Base-by-base conservation (phyloP, 495 filamentous ascomycete species). In the Pyrenopolyporus hunteri region DNA sequence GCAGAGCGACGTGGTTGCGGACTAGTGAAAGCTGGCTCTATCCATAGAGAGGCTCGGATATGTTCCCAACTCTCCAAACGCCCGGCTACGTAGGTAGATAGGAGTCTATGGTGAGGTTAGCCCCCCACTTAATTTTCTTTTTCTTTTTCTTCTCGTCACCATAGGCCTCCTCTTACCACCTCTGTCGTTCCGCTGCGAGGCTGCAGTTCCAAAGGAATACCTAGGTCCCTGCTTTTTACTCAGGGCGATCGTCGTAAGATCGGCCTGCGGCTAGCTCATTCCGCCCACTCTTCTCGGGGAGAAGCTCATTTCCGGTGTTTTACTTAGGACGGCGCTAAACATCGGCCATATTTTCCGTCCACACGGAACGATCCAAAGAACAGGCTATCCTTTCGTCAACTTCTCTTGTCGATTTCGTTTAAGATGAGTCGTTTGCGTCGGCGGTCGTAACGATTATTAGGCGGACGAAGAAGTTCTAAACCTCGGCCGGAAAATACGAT, bases 241-340 rank as follows among this genome's bases (percentile, higher is more conserved):
- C 22, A 11, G 40, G 46, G 36, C 25, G 62, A 65, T 59, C 32
- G 14, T 40, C 51, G 11, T 13, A 50, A 17, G 50, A 48, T 66
- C 50, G 51, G 46, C 28, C 32, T 14, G 40, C 32, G 22, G 20
- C 45, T 53, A 32, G 29, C 37, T 46, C 42, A 32, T 49, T 46
- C 56, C 49, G 14, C 44, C 50, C 63, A 60, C 49, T 39, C 29
- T 59, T 20, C 9, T 42, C 56, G 61, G 11, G 37, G 49, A 51
- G 48, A 20, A 43, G 33, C 25, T 65, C 62, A 65, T 59, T 56
- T 65, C 51, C 50, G 56, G 37, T 66, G 63, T 66, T 52, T 66
- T 66, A 57, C 63, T 42, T 43, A n/a, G 57, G 45, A 43, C 25
- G 14, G 29, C 63, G 33, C 50, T n/a, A 55, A 60, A 60, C 29